These are phyloP conservation scores for Podaxis pistillaris DNA, from an alignment of 768 basidiomycete species.

Conservation along the genomic window DNA sequence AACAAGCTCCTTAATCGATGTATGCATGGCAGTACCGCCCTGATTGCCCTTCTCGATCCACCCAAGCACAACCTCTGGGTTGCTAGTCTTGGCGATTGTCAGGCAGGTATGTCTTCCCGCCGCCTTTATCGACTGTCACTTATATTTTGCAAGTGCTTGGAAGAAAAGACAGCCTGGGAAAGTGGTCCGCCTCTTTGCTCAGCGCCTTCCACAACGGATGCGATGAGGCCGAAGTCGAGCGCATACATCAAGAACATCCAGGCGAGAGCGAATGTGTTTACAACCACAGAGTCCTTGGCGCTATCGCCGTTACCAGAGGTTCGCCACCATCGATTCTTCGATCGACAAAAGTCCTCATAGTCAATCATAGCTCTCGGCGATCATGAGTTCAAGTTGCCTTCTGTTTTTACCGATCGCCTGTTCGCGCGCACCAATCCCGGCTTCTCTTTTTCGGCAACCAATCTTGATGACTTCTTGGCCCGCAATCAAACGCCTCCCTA, in stretches of 20 bases:
- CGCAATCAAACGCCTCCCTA: conserved; percentile 55
- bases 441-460: conserved; percentile 31
- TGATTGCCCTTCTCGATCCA: conserved; percentile 47
- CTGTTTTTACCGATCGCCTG: conserved; percentile 43
- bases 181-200: conserved; percentile 39
- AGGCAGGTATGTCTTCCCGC: conserved; percentile 35
- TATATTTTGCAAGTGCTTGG: conserved; percentile 37
- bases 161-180: conserved; percentile 26
- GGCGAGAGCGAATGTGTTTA: conserved; percentile 42
- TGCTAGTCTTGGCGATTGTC: conserved; percentile 56
- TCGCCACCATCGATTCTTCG: conserved; percentile 13
- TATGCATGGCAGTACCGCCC: conserved; percentile 51
- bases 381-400: conserved; percentile 51
- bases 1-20: conserved; percentile 34
- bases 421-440: conserved; percentile 41
- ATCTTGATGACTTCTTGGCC: conserved; percentile 39
- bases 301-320: conserved; percentile 58
- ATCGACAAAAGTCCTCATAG: neutral
- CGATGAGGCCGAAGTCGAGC: conserved; percentile 37
- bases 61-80: conserved; percentile 46
- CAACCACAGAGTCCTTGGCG: conserved; percentile 48
- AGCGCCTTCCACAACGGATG: conserved; percentile 52
- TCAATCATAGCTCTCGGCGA: conserved; percentile 48
- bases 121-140: neutral
- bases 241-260: conserved; percentile 45